These are phyloP conservation scores for Clarireedia hainanense DNA, from an alignment of 2,329 filamentous ascomycete species.

Conservation along the genomic window DNA sequence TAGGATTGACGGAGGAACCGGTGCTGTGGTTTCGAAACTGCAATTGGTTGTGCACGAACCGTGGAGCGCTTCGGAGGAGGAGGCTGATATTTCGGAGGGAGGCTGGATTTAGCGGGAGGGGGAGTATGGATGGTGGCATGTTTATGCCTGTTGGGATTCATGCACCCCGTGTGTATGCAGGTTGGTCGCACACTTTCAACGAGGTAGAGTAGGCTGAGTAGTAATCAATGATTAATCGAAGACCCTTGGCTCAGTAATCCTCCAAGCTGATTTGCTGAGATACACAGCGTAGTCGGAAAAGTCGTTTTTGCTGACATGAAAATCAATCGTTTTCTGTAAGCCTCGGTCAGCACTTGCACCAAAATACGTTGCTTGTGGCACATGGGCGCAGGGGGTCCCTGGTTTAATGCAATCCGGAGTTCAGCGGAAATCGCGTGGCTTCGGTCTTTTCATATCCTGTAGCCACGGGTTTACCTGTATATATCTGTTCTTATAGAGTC, in stretches of 20 bases:
- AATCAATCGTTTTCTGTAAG: conserved; percentile 12
- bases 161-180: neutral
- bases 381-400: neutral
- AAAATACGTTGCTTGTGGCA: neutral
- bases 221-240: neutral
- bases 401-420: neutral
- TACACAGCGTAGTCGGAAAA: neutral
- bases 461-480: neutral
- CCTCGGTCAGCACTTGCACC: conserved; percentile 5
- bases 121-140: conserved; percentile 3
- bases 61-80: conserved; percentile 26
- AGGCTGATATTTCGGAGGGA: conserved; percentile 26
- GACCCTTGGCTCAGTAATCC: neutral
- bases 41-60: conserved; percentile 26
- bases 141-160: neutral
- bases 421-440: neutral
- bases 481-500: neutral
- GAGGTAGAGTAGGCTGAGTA: neutral
- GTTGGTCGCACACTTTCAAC: neutral
- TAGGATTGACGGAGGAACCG: conserved; percentile 69
- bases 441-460: neutral
- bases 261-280: neutral
- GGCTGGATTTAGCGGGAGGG: conserved; percentile 18
- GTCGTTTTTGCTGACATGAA: conserved; percentile 15
- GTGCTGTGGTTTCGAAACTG: conserved; percentile 4